These are phyloP conservation scores for Dactylonectria macrodidyma DNA, from an alignment of 2,329 filamentous ascomycete genomes.

Conservation along the genomic window DNA sequence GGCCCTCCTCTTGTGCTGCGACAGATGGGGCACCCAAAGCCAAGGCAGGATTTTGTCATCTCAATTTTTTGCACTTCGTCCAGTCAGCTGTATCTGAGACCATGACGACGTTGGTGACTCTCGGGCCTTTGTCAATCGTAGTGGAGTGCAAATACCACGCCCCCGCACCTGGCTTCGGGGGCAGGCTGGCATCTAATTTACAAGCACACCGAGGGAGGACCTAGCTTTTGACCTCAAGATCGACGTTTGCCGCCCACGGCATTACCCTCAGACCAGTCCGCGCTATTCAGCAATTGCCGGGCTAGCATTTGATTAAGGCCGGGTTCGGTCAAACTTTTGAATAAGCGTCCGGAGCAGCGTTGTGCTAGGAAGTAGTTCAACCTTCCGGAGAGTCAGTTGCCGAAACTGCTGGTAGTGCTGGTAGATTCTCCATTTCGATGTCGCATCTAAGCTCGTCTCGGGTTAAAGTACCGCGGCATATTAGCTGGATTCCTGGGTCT, in stretches of 20 bases:
- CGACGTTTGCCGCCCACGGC: constrained; percentile 49
- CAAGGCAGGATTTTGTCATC: background rate
- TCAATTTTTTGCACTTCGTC: background rate
- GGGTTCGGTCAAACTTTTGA: constrained; percentile 3
- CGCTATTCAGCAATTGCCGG: constrained; percentile 44
- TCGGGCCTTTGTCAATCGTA: constrained; percentile 21
- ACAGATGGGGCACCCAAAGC: background rate
- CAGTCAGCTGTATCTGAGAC: background rate
- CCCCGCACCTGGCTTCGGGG: constrained; percentile 20
- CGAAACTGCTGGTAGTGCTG: background rate
- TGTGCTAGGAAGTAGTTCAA: constrained; percentile 4
- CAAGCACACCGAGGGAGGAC: constrained; percentile 10
- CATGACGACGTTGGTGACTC: constrained; percentile 10
- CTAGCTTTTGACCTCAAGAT: constrained; percentile 44
- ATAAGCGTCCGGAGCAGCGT: constrained; percentile 1
- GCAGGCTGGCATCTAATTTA: constrained; percentile 28
- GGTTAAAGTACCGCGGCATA: background rate
- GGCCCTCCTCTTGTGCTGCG: background rate
- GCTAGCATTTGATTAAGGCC: constrained; percentile 22
- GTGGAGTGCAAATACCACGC: constrained; percentile 23
- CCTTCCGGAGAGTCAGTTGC: constrained; percentile 3
- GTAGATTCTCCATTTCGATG: background rate
- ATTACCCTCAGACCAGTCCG: constrained; percentile 41
- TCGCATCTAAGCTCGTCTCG: background rate
- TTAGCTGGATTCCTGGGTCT: background rate